A percentile compares a stretch with the other conserved stretches of the same genome.
phyloP scores from a whole-genome alignment of 2,329 filamentous ascomycete species.

The Thelonectria rubi region DNA sequence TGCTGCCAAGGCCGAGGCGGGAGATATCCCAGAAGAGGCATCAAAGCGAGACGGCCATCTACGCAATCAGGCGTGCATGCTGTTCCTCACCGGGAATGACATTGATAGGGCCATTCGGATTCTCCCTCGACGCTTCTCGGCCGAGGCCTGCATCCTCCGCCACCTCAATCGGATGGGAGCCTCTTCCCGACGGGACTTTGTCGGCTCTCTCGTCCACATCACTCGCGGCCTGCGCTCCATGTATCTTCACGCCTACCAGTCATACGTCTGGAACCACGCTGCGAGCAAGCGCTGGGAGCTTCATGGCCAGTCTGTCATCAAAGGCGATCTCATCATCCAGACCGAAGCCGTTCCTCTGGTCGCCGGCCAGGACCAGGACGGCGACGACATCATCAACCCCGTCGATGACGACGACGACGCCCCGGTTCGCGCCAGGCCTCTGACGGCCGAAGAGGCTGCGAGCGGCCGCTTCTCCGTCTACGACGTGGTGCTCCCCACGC shows the following conservation, averaged over 20 bases:
- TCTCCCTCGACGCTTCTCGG: constrained; percentile 83
- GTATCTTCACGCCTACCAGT: constrained; percentile 98
- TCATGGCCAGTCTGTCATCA: constrained; percentile 77
- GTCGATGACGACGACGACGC: constrained; percentile 53
- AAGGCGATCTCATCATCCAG: constrained; percentile 83
- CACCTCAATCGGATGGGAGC: constrained; percentile 68
- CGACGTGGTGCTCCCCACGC: constrained; percentile 91
- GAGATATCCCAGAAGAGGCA: constrained; percentile 52
- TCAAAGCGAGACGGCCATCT: constrained; percentile 79
- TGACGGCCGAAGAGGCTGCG: constrained; percentile 80
- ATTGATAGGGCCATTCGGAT: constrained; percentile 68
- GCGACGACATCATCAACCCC: constrained; percentile 55
- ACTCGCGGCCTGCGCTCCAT: constrained; percentile 85
- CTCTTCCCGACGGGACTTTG: constrained; percentile 71
- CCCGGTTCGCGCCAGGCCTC: constrained; percentile 69
- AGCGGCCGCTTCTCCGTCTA: constrained; percentile 82
- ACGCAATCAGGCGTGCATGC: constrained; percentile 80
- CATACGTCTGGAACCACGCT: constrained; percentile 89
- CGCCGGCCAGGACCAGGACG: constrained; percentile 71
- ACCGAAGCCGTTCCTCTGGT: constrained; percentile 45
- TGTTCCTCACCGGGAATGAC: constrained; percentile 72
- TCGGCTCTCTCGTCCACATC: constrained; percentile 82
- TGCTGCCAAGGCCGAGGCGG: constrained; percentile 55
- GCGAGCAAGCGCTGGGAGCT: constrained; percentile 82
- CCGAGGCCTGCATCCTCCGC: constrained; percentile 80